Conservation (phyloP, 345 rosid genomes). For the Citrus medica region DNA sequence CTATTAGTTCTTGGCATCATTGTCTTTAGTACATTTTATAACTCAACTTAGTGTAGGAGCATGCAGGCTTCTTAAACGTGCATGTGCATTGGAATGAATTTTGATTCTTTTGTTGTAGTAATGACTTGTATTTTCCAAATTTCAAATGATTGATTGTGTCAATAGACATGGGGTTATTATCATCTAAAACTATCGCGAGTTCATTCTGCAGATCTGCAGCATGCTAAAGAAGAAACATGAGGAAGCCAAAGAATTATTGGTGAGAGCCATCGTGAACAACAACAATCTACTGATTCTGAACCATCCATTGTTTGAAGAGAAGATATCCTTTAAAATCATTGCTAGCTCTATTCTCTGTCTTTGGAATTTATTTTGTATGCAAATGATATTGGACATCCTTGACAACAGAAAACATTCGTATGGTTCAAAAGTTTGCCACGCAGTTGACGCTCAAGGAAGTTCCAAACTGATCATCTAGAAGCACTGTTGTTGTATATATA, state of each 20-base stretch:
- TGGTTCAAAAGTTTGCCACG: slow-evolving; percentile 58
- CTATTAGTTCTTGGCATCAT: background rate
- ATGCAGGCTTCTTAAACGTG: background rate
- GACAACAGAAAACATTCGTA: slow-evolving; percentile 51
- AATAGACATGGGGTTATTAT: background rate
- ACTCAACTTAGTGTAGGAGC: background rate
- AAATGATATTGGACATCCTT: slow-evolving; percentile 35
- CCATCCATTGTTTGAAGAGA: slow-evolving; percentile 70
- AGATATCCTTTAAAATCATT: slow-evolving; percentile 67
- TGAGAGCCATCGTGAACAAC: slow-evolving; percentile 80
- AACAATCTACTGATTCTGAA: slow-evolving; percentile 76
- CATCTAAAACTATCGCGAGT: background rate
- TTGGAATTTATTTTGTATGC: background rate
- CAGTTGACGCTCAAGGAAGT: slow-evolving; percentile 33
- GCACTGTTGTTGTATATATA: background rate
- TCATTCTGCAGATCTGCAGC: slow-evolving; percentile 60
- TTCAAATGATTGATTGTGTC: background rate
- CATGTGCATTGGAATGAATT: background rate
- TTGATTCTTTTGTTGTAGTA: background rate
- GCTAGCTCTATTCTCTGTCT: background rate
- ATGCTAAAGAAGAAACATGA: slow-evolving; percentile 79
- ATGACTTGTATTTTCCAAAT: background rate
- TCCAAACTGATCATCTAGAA: slow-evolving; percentile 11
- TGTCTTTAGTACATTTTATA: background rate
- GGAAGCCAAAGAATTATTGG: slow-evolving; percentile 80